phyloP scores from a whole-genome alignment of 1,284 basidiomycete genomes.

The Meripilus lineatus region DNA sequence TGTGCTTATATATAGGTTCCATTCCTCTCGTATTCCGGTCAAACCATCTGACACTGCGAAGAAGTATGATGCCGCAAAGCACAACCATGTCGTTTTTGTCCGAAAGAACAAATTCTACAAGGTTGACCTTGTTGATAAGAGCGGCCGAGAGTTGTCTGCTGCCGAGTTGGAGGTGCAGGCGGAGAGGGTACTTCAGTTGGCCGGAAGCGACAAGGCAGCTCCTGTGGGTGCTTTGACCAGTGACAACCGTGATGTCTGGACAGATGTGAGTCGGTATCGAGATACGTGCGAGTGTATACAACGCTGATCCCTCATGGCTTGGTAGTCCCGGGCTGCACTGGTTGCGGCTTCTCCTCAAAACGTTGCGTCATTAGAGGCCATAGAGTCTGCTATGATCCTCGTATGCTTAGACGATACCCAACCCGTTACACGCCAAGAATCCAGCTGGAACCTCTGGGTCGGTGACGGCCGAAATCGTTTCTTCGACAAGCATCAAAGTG shows the following conservation, averaged over 20 bases:
- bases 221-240: slow-evolving; percentile 83
- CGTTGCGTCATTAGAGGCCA: slow-evolving; percentile 65
- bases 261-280: slow-evolving; percentile 55
- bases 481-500: slow-evolving; percentile 96
- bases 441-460: slow-evolving; percentile 85
- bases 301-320: not conserved
- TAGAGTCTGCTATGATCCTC: slow-evolving; percentile 88
- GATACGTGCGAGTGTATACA: no score
- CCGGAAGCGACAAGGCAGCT: slow-evolving; percentile 52
- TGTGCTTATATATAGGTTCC: slow-evolving; percentile 56
- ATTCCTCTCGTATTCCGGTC: slow-evolving; percentile 82
- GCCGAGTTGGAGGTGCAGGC: slow-evolving; percentile 85
- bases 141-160: slow-evolving; percentile 66
- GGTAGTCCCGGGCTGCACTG: slow-evolving; percentile 60
- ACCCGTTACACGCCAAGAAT: slow-evolving; percentile 79
- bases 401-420: slow-evolving; percentile 81
- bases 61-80: slow-evolving; percentile 72
- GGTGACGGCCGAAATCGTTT: slow-evolving; percentile 92
- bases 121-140: slow-evolving; percentile 60
- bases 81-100: slow-evolving; percentile 90
- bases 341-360: slow-evolving; percentile 66
- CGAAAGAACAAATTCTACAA: slow-evolving; percentile 91
- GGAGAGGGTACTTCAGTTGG: slow-evolving; percentile 67
- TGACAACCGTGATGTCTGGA: slow-evolving; percentile 90
- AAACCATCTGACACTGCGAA: slow-evolving; percentile 81